Conservation (phyloP, 2,329 filamentous ascomycete genomes). For the Fusarium fracticaudum region DNA sequence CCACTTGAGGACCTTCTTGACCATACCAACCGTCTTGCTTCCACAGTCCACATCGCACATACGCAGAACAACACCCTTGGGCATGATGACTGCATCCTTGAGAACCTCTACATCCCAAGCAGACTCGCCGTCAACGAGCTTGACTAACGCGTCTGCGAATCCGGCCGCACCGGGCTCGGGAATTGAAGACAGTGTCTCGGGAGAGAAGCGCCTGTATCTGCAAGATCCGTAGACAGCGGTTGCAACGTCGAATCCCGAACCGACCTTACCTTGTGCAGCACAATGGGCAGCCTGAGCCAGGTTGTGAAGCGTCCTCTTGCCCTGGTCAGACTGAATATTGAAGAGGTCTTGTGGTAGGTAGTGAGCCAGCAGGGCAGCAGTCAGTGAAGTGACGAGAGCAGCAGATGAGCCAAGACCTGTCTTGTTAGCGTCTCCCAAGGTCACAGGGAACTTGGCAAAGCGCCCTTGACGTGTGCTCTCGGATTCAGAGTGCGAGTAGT, state of each 20-base stretch:
- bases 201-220: conserved; percentile 91
- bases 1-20: conserved; percentile 90
- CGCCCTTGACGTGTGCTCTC: conserved; percentile 51
- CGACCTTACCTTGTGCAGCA: conserved; percentile 95
- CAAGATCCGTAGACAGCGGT: conserved; percentile 93
- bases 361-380: conserved; percentile 78
- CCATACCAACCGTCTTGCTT: conserved; percentile 93
- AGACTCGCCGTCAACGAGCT: conserved; percentile 69
- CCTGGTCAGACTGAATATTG: conserved; percentile 63
- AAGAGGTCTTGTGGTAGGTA: conserved; percentile 71
- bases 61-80: conserved; percentile 77
- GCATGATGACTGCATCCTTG: conserved; percentile 76
- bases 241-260: conserved; percentile 94
- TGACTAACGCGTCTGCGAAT: conserved; percentile 73
- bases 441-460: conserved; percentile 82
- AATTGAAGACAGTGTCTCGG: conserved; percentile 72
- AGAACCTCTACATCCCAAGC: conserved; percentile 84
- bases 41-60: conserved; percentile 98
- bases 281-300: conserved; percentile 94
- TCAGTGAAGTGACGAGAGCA: conserved; percentile 89
- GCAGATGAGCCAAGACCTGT: conserved; percentile 96
- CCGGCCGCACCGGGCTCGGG: conserved; percentile 72
- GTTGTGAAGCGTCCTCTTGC: conserved; percentile 80
- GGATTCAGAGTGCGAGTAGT: conserved; percentile 77
- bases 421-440: conserved; percentile 85